phyloP scores from a whole-genome alignment of 148 eudicot genomes.

The Camellia lanceoleosa region DNA sequence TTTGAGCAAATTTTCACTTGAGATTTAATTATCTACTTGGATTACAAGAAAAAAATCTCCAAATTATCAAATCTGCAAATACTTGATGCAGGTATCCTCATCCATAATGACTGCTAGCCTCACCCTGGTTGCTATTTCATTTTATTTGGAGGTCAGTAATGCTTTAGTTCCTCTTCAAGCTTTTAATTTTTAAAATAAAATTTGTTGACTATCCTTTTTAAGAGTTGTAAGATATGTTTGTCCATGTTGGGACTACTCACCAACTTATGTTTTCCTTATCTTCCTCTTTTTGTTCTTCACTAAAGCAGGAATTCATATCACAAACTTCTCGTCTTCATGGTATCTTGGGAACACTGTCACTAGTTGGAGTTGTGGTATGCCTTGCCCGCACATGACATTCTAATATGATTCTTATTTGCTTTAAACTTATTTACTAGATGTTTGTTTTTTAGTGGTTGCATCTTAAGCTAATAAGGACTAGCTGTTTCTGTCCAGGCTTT shows the following conservation, averaged over 20 bases:
- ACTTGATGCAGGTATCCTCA: constrained; percentile 54
- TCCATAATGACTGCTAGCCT: constrained; percentile 59
- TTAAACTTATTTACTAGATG: not conserved
- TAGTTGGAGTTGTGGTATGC: constrained; percentile 75
- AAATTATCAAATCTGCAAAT: not conserved
- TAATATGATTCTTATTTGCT: not conserved
- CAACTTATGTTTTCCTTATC: not conserved
- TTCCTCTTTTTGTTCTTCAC: constrained; percentile 13
- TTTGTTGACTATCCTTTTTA: not conserved
- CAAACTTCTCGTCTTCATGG: constrained; percentile 39
- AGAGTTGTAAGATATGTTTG: not conserved
- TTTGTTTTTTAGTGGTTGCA: not conserved
- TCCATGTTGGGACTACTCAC: not conserved
- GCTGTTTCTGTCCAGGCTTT: constrained; percentile 41
- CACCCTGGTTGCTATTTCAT: constrained; percentile 60
- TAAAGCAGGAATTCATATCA: constrained; percentile 49
- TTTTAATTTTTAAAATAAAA: not conserved
- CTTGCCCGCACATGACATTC: not conserved
- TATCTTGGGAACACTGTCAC: constrained; percentile 51
- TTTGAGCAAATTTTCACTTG: constrained; percentile 4
- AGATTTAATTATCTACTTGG: not conserved
- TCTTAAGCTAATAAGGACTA: not conserved
- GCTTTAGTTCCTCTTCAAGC: not conserved
- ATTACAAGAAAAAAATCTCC: not conserved
- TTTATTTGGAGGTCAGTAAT: constrained; percentile 60